These are phyloP conservation scores for barrel medic (Medicago truncatula) DNA, from an alignment of 306 rosid genomes.

Conservation along the genomic window DNA sequence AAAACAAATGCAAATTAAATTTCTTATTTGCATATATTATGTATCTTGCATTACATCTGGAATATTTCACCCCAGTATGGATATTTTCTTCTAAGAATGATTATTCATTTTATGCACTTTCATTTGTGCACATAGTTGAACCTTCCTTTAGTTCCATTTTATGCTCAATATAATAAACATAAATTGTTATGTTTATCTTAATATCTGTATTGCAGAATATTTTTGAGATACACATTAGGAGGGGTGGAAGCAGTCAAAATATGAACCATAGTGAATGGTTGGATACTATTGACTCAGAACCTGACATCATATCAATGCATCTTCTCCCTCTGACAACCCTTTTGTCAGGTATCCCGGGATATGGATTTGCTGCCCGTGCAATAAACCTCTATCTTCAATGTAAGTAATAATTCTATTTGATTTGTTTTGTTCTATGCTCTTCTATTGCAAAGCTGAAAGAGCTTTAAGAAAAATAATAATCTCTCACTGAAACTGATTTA, in stretches of 20 bases:
- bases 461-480: neutral
- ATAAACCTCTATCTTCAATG: neutral
- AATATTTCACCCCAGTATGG: too few relatives aligned
- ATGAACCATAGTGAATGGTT: conserved; percentile 77
- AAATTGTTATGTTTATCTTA: neutral
- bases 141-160: too few relatives aligned
- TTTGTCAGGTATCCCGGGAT: conserved; percentile 26
- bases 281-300: conserved; percentile 70
- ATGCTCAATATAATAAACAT: too few relatives aligned
- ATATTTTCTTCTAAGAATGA: too few relatives aligned
- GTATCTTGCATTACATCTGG: too few relatives aligned
- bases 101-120: too few relatives aligned
- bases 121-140: too few relatives aligned
- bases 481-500: conserved; percentile 31
- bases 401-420: neutral
- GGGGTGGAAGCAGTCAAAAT: conserved; percentile 69
- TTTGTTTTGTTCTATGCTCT: neutral
- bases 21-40: too few relatives aligned
- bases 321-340: conserved; percentile 77
- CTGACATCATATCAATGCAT: conserved; percentile 78
- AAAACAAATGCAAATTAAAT: too few relatives aligned
- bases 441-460: neutral
- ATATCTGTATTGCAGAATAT: conserved; percentile 47
- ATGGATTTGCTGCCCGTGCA: neutral
- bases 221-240: conserved; percentile 58